Evolutionary conservation across 352 stramenopile species (phyloP).

Genomic region (Pythium rishiriense): DNA sequence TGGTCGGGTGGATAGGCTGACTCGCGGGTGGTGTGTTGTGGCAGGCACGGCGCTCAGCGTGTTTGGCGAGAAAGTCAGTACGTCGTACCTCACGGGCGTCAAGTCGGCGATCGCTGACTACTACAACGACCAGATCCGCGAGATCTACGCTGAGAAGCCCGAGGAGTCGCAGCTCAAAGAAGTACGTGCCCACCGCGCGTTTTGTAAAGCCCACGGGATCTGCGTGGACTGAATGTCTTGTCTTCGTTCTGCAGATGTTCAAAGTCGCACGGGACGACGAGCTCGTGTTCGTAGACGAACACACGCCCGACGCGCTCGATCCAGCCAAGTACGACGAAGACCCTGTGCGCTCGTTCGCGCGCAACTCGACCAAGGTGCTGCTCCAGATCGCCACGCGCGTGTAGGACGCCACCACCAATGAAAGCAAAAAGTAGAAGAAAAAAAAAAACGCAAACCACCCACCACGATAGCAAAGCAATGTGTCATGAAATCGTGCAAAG

Average conservation of each 20-base stretch:
- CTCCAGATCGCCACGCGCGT: conserved; percentile 32
- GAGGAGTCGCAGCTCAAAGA: conserved; percentile 71
- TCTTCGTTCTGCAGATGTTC: conserved; percentile 49
- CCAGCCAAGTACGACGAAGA: conserved; percentile 40
- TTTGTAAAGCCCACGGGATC: not conserved
- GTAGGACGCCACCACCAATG: not conserved
- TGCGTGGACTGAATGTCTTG: not conserved
- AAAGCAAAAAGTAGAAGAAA: not conserved
- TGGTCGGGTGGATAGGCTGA: not conserved
- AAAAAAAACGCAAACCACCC: not conserved
- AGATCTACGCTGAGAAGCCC: conserved; percentile 72
- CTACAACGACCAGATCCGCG: conserved; percentile 89
- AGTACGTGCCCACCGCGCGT: not conserved
- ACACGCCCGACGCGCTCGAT: conserved; percentile 50
- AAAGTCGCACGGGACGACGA: conserved; percentile 72
- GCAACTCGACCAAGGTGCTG: conserved; percentile 57
- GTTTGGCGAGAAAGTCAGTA: conserved; percentile 61
- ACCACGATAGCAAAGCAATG: not conserved
- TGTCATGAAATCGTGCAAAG: not conserved
- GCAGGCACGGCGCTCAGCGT: conserved; percentile 44
- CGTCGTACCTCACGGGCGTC: conserved; percentile 66
- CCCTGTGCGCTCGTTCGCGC: conserved; percentile 50
- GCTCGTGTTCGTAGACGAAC: conserved; percentile 63
- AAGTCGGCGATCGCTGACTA: conserved; percentile 83
- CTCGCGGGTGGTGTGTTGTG: not conserved